phyloP scores from a whole-genome alignment of 495 filamentous ascomycete genomes.

The Talaromyces proteolyticus region DNA sequence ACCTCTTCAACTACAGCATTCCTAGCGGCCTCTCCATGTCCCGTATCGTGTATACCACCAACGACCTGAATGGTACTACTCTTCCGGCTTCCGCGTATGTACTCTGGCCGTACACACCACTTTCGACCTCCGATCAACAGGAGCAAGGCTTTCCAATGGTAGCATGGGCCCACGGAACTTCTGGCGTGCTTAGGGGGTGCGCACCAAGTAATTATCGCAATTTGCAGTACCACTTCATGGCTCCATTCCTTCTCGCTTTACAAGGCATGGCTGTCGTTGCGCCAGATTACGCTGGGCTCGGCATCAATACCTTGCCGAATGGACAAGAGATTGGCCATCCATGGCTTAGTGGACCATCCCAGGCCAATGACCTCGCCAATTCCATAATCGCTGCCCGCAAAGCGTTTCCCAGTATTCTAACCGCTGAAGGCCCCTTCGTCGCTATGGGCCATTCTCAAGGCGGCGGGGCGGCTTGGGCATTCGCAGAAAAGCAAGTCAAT shows the following conservation, averaged over 20 bases:
- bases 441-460: conserved; percentile 44
- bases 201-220: conserved; percentile 39
- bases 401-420: conserved; percentile 28
- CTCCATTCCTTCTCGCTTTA: conserved; percentile 38
- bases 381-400: conserved; percentile 32
- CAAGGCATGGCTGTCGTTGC: conserved; percentile 50
- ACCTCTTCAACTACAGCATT: conserved; percentile 23
- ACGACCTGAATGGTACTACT: conserved; percentile 35
- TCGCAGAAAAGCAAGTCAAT: conserved; percentile 29
- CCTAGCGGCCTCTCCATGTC: conserved; percentile 35
- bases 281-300: conserved; percentile 50
- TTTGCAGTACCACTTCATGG: conserved; percentile 37
- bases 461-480: conserved; percentile 38
- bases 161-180: conserved; percentile 49
- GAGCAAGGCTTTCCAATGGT: conserved; percentile 31
- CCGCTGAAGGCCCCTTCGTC: conserved; percentile 25
- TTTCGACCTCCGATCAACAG: neutral
- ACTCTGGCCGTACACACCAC: conserved; percentile 39
- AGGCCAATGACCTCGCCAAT: conserved; percentile 36
- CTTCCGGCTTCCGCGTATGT: conserved; percentile 46
- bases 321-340: conserved; percentile 33
- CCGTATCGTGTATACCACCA: conserved; percentile 42
- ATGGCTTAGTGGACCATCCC: conserved; percentile 25
- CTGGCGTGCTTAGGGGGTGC: conserved; percentile 33
- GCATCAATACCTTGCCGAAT: conserved; percentile 29